phyloP scores from a whole-genome alignment of 345 rosid species.

The Aquilaria malaccensis region DNA sequence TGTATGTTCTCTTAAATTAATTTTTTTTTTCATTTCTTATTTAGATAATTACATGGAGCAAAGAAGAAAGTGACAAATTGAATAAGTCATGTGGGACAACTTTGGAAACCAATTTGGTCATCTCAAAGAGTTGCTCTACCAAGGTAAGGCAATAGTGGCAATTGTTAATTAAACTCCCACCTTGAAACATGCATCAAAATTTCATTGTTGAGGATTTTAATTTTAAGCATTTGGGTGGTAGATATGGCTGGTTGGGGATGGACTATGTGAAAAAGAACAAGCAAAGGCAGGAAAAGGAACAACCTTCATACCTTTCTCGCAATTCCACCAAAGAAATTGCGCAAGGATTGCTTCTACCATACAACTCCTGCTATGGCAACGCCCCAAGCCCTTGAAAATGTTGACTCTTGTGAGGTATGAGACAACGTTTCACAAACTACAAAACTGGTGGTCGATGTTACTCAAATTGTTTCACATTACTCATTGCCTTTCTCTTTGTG shows the following conservation, averaged over 20 bases:
- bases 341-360: conserved; percentile 39
- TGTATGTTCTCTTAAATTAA: no score
- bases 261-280: conserved; percentile 28
- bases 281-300: conserved; percentile 40
- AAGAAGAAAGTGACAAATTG: conserved; percentile 32
- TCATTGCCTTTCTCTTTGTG: not conserved
- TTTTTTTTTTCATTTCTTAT: no score
- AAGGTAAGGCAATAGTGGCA: conserved; percentile 21
- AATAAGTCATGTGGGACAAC: conserved; percentile 19
- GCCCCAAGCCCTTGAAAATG: conserved; percentile 32
- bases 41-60: conserved; percentile 21
- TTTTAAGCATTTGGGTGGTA: not conserved
- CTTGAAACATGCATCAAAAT: no score
- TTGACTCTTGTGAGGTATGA: conserved; percentile 55
- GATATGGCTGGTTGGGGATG: conserved; percentile 50
- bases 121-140: conserved; percentile 19
- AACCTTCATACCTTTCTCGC: conserved; percentile 40
- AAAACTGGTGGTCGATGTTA: no score
- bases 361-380: conserved; percentile 38
- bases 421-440: not conserved
- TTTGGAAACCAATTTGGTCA: conserved; percentile 16
- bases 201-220: no score
- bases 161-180: not conserved
- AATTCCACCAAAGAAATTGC: conserved; percentile 29
- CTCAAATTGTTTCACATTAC: not conserved